Base-by-base conservation (phyloP, 2,329 filamentous ascomycete species). In the Trichoderma koningiopsis region DNA sequence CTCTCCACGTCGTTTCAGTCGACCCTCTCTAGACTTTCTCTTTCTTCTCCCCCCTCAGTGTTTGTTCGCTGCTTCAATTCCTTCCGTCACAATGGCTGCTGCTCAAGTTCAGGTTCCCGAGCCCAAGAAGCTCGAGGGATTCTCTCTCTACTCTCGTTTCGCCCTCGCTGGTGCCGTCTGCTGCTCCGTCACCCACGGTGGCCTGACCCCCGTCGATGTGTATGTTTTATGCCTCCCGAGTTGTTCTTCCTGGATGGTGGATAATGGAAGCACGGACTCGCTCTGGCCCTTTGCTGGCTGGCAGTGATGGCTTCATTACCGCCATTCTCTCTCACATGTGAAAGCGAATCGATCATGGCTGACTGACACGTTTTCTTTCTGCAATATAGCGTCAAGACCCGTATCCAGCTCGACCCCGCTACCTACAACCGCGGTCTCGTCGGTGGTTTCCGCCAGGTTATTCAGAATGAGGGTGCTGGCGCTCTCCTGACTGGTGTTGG, bases 121-220 rank as follows among this genome's bases (percentile, higher is more conserved):
- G 72, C 80, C 81, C 69, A 72, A 77, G 72, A 80, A 83, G 80
- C 81, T 82, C 72, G 79, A 79, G 73, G 85, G 84, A 74, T 5
- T 94, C 75, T 85, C 82, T 71, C 92, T 99, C 77, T 98, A 98
- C 91, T 92, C 93, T 78, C 90, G 93, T 84, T 97, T 97, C 86
- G 95, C 96, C 84, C 92, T 99, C 78, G 94, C 96, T 78, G 96
- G 96, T 85, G 96, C 96, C 77, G 86, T 98, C 87, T 97, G 96
- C 91, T 99, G 96, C 85, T 96, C 94, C 77, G 86, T 98, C 85
- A 99, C 96, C 80, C 96, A 99, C 89, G 96, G 95, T 83, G 92
- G 88, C 79, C 90, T 98, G 78, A 99, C 96, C 76, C 96, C 96
- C 80, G 94, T 99, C 83, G 96, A 99, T 92, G 96, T 99, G 95